Conservation (phyloP, 2,329 filamentous ascomycete genomes). For the Domatiomyces globalis region DNA sequence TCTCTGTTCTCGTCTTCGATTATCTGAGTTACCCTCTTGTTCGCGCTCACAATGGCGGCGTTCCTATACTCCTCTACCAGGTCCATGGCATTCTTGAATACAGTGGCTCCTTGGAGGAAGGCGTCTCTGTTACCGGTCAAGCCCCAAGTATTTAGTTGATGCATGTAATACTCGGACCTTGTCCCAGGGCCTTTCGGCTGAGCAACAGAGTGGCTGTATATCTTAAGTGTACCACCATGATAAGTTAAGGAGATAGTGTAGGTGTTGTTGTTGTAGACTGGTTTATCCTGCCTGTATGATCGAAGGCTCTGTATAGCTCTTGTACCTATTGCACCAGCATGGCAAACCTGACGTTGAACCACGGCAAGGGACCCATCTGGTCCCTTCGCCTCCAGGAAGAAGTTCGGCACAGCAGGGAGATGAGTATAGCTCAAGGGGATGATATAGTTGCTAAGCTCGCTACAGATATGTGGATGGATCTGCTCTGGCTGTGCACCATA, state of each 20-base stretch:
- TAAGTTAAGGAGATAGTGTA: conserved; percentile 30
- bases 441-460: conserved; percentile 18
- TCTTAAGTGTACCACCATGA: conserved; percentile 24
- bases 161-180: conserved; percentile 29
- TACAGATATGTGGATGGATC: conserved; percentile 19
- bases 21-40: conserved; percentile 8
- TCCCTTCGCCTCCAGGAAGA: conserved; percentile 28
- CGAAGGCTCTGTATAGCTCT: conserved; percentile 19
- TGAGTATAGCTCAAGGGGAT: conserved; percentile 21
- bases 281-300: conserved; percentile 22
- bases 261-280: conserved; percentile 27
- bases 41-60: conserved; percentile 20
- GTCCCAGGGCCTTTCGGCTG: too few relatives aligned
- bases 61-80: conserved; percentile 26
- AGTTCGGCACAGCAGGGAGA: too few relatives aligned
- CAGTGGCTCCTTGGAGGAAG: conserved; percentile 24
- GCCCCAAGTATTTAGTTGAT: conserved; percentile 18
- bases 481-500: conserved; percentile 21
- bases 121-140: conserved; percentile 20
- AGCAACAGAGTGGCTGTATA: conserved; percentile 32
- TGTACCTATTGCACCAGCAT: conserved; percentile 27
- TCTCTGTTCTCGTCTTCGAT: too few relatives aligned
- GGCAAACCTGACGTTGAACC: conserved; percentile 24
- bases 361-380: conserved; percentile 22
- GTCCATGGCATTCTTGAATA: conserved; percentile 29